Conservation (phyloP, 176 grass and related monocot species). For the Hyparrhenia diplandra region DNA sequence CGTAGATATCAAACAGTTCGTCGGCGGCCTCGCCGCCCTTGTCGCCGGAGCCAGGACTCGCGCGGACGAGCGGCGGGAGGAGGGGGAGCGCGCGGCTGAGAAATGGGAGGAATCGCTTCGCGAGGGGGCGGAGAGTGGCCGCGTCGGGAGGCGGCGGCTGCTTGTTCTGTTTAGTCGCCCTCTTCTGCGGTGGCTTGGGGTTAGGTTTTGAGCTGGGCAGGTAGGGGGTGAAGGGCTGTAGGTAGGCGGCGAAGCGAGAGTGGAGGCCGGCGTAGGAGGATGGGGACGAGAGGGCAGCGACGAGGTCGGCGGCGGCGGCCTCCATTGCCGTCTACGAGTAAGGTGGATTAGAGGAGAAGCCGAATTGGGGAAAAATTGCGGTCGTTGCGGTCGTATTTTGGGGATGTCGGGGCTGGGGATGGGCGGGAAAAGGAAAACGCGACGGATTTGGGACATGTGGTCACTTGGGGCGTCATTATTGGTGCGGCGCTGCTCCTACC, state of each 20-base stretch:
- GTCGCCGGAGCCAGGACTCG: slow-evolving; percentile 18
- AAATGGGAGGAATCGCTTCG: slow-evolving; percentile 70
- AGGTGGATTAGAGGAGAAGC: neutral
- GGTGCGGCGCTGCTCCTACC: too few species aligned
- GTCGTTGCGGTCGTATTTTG: slow-evolving; percentile 5
- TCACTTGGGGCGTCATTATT: too few species aligned
- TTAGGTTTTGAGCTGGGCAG: slow-evolving; percentile 41
- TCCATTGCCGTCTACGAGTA: slow-evolving; percentile 60
- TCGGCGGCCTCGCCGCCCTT: neutral
- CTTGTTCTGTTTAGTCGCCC: slow-evolving; percentile 31
- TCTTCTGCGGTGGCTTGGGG: slow-evolving; percentile 35
- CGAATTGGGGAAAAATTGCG: slow-evolving; percentile 1
- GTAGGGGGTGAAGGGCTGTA: slow-evolving; percentile 53
- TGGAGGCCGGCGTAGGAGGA: slow-evolving; percentile 37
- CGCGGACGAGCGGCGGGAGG: slow-evolving; percentile 53
- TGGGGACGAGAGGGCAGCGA: slow-evolving; percentile 40
- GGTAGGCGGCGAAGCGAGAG: slow-evolving; percentile 60
- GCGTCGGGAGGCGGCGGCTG: slow-evolving; percentile 21
- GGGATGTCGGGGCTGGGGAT: neutral
- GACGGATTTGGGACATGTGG: too few species aligned
- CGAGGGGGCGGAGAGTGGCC: slow-evolving; percentile 42
- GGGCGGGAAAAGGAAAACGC: too few species aligned
- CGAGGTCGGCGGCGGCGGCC: slow-evolving; percentile 45
- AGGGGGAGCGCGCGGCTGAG: slow-evolving; percentile 59
- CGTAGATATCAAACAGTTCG: slow-evolving; percentile 60